phyloP scores from a whole-genome alignment of 176 grass and related monocot species.

The Oryza glumipatula region DNA sequence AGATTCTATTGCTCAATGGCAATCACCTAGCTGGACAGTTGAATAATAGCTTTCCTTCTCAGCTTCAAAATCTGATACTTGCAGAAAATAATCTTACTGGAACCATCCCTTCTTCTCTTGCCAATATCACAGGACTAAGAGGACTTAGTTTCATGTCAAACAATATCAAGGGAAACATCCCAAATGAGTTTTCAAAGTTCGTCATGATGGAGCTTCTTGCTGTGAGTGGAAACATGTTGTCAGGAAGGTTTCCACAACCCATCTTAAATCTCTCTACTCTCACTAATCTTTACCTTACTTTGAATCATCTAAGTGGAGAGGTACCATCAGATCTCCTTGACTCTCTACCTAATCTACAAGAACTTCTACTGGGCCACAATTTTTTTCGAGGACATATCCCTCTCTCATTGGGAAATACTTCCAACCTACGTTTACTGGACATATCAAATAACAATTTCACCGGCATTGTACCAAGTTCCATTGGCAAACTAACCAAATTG shows the following conservation, averaged over 20 bases:
- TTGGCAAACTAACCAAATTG: constrained; percentile 20
- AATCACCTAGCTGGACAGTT: constrained; percentile 4
- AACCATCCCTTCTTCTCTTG: constrained; percentile 30
- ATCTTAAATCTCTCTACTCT: constrained; percentile 28
- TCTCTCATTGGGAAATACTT: constrained; percentile 12
- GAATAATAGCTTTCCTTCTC: background rate
- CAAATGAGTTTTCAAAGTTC: constrained; percentile 10
- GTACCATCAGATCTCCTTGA: background rate
- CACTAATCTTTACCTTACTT: background rate
- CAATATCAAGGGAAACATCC: constrained; percentile 33
- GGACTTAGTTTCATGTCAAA: background rate
- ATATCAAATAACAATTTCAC: constrained; percentile 26
- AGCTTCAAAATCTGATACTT: background rate
- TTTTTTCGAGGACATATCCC: constrained; percentile 29
- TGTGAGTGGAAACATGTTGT: background rate
- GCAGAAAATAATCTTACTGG: constrained; percentile 10
- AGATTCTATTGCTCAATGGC: background rate
- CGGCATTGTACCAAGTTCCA: constrained; percentile 7
- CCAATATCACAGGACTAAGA: constrained; percentile 18
- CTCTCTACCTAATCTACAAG: background rate
- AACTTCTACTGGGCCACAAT: background rate
- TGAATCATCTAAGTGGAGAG: no score
- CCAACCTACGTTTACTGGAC: background rate
- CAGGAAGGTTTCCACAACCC: background rate
- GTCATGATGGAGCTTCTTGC: background rate